phyloP scores from a whole-genome alignment of 2,329 filamentous ascomycete species.

The Diaporthe citrichinensis region DNA sequence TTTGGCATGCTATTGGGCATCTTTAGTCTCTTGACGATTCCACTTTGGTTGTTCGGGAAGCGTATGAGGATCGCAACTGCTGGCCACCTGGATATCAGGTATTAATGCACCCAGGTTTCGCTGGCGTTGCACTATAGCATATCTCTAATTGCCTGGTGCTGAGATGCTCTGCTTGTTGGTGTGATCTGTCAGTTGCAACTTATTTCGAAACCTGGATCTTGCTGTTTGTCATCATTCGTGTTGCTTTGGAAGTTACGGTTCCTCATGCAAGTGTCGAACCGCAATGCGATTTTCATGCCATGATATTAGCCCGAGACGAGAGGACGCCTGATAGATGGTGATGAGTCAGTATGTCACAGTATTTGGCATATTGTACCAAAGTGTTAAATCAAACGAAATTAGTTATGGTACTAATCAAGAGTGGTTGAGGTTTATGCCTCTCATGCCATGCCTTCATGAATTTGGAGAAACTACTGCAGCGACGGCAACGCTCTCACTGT shows the following conservation, averaged over 20 bases:
- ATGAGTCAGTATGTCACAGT: too few species aligned
- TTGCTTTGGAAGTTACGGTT: not conserved
- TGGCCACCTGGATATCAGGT: not conserved
- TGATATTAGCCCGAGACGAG: not conserved
- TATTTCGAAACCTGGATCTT: not conserved
- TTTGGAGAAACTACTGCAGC: not conserved
- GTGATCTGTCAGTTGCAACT: not conserved
- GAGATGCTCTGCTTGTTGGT: not conserved
- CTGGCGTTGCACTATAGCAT: not conserved
- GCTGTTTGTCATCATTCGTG: not conserved
- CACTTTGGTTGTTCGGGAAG: slow-evolving; percentile 54
- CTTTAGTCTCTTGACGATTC: slow-evolving; percentile 57
- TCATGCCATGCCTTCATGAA: not conserved
- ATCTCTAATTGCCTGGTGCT: not conserved
- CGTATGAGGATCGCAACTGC: slow-evolving; percentile 54
- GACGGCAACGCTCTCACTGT: too few species aligned
- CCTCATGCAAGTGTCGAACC: not conserved
- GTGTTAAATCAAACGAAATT: not conserved
- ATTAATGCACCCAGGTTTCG: not conserved
- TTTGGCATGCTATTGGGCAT: slow-evolving; percentile 66
- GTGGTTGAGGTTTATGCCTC: not conserved
- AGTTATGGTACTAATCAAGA: not conserved
- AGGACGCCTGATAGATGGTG: not conserved
- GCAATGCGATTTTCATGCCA: not conserved
- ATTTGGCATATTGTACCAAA: not conserved